Evolutionary conservation across 2,329 filamentous ascomycete genomes (phyloP).

Genomic region (Ophiocordyceps robertsii): DNA sequence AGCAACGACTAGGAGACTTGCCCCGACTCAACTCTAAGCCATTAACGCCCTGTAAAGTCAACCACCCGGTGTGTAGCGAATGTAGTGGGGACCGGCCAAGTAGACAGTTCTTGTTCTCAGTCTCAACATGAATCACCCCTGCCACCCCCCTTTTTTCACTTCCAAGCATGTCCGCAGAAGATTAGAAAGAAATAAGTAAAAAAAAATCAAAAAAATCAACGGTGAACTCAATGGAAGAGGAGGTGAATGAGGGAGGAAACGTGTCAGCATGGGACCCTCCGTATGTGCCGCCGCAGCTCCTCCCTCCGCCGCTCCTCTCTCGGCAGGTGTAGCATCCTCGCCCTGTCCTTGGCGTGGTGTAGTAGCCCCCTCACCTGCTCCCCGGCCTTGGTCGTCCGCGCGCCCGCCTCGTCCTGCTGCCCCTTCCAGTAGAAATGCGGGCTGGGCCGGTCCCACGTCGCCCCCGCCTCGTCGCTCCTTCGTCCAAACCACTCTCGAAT

Average conservation of each 20-base stretch:
- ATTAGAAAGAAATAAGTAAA: not conserved
- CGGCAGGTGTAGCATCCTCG: constrained; percentile 7
- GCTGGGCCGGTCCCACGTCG: not conserved
- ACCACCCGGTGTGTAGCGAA: no score
- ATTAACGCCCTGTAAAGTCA: no score
- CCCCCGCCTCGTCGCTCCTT: not conserved
- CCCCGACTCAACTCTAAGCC: no score
- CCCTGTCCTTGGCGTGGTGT: constrained; percentile 10
- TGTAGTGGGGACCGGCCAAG: no score
- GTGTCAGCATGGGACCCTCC: constrained; percentile 10
- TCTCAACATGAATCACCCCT: no score
- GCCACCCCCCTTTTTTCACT: no score
- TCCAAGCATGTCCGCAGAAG: no score
- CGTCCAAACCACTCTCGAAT: constrained; percentile 6
- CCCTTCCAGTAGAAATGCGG: not conserved
- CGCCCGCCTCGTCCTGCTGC: not conserved
- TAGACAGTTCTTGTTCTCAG: no score
- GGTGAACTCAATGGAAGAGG: not conserved
- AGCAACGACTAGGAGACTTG: no score
- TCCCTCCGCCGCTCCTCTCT: constrained; percentile 20
- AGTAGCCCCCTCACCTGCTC: constrained; percentile 6
- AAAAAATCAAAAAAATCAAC: not conserved
- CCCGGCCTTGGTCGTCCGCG: not conserved
- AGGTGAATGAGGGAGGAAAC: not conserved
- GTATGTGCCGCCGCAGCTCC: constrained; percentile 22